Base-by-base conservation (phyloP, 305 asterid species). In the Fraxinus dipetala region DNA sequence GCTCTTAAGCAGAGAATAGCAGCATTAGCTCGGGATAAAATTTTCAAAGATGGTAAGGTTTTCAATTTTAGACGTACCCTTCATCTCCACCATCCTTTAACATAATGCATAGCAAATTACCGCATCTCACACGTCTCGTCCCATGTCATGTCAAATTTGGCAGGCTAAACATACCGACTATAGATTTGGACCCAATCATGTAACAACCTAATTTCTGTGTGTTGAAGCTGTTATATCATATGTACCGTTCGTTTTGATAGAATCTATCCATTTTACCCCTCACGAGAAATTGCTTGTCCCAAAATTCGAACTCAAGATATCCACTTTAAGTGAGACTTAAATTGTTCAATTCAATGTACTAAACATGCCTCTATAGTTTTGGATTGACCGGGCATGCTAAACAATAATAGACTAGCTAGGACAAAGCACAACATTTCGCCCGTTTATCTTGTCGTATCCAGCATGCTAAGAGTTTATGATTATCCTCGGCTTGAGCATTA, bases 21-120 rank as follows among this genome's bases (percentile, higher is more conserved):
- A 11, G 99, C 97, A n/a, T 87, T 95, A 85, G 98, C 99, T 80
- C 99, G 94, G 82, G 98, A 95, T 87, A 94, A 92, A 82, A 90
- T 94, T 31, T 94, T 95, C 88, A 95, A 95, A 88, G 98, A 95
- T 88, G 99, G 98, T 95, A 88, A 83, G 43, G 9, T 51, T 51
- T 51, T 51, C 63, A 5, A 51, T 51, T 51, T 51, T 51, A 51
- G 63, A 51, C 24, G 7, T 51, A 51, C 63, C 63, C 63, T 51
- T 51, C 24, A 51, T 16, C 63, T 51, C 63, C 63, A n/a, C 63
- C 63, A 51, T 51, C 63, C 22, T 51, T 51, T 1, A 51, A 51
- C 63, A 51, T 51, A 51, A 51, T 51, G 1, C 20, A 51, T 51
- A 16, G 63, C 63, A 51, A 16, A 51, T 51, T 51, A 51, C 59